Evolutionary conservation across 2,329 filamentous ascomycete genomes (phyloP).

Genomic region (Aureobasidium sp.): DNA sequence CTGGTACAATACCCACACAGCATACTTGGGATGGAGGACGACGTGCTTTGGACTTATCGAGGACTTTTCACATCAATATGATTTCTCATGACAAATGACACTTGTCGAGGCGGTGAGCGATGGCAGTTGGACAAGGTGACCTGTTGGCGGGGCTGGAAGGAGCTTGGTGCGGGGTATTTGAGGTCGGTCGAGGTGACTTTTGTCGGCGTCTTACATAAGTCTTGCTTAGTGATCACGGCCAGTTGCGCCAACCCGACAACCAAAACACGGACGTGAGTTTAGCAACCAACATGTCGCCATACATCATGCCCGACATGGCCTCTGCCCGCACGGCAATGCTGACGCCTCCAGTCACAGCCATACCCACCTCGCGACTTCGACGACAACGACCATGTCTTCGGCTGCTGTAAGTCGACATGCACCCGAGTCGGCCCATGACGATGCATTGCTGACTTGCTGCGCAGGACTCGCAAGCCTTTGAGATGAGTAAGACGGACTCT

Average conservation of each 20-base stretch:
- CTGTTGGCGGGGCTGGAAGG: not conserved
- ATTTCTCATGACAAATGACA: too few relatives aligned
- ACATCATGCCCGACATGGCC: conserved; percentile 8
- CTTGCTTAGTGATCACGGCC: conserved; percentile 18
- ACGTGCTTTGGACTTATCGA: not conserved
- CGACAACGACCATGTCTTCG: conserved; percentile 19
- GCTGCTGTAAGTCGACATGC: conserved; percentile 8
- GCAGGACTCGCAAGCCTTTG: conserved; percentile 35
- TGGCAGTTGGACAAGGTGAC: not conserved
- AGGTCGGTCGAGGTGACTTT: too few relatives aligned
- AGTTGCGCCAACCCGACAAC: conserved; percentile 15
- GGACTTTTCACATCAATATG: not conserved
- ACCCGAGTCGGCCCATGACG: too few relatives aligned
- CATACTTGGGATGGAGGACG: not conserved
- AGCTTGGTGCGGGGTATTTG: not conserved
- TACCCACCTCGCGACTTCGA: not conserved
- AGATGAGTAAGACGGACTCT: conserved; percentile 41
- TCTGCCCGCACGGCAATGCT: not conserved
- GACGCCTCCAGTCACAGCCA: not conserved
- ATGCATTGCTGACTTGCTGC: conserved; percentile 21
- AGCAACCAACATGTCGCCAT: conserved; percentile 1
- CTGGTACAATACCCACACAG: not conserved
- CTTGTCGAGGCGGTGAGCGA: not conserved
- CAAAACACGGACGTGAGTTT: conserved; percentile 14
- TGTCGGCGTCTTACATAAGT: conserved; percentile 18